These are phyloP conservation scores for Linnemannia zychae DNA, from an alignment of 192 early-diverging fungal genomes.

Conservation along the genomic window DNA sequence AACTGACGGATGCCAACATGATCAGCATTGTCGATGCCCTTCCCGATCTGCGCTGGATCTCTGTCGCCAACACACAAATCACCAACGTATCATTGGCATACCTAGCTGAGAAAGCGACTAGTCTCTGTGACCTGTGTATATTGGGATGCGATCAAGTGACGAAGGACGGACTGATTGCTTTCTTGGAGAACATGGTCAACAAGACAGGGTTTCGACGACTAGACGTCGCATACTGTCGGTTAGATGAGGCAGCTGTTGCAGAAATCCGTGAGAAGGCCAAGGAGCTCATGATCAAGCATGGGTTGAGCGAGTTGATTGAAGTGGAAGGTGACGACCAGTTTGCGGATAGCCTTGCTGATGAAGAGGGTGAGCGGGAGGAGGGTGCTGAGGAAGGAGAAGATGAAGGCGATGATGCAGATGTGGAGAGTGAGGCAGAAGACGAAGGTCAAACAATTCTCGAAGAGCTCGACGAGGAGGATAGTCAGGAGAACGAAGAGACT, in stretches of 20 bases:
- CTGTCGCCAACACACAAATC: constrained; percentile 50
- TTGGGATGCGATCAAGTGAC: constrained; percentile 54
- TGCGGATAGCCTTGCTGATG: constrained; percentile 30
- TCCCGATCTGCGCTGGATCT: constrained; percentile 39
- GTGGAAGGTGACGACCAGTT: constrained; percentile 54
- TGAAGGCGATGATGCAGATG: not conserved
- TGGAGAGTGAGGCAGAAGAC: not conserved
- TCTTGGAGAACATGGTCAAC: constrained; percentile 37
- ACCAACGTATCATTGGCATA: constrained; percentile 36
- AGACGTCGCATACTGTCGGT: constrained; percentile 46
- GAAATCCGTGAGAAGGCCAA: constrained; percentile 49
- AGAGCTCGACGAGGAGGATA: not conserved
- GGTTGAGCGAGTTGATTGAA: constrained; percentile 16
- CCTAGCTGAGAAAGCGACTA: constrained; percentile 25
- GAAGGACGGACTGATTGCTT: constrained; percentile 35
- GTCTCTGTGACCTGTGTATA: constrained; percentile 45
- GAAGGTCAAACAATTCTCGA: not conserved
- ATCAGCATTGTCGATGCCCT: constrained; percentile 37
- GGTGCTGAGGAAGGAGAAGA: constrained; percentile 14
- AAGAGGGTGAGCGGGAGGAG: constrained; percentile 26
- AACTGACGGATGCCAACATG: constrained; percentile 36
- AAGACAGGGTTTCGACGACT: constrained; percentile 25
- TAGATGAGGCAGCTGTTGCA: constrained; percentile 34
- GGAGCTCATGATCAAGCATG: constrained; percentile 13
- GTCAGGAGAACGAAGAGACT: not conserved